Conservation (phyloP, 2,329 filamentous ascomycete species). For the Sarocladiaceae sp. region DNA sequence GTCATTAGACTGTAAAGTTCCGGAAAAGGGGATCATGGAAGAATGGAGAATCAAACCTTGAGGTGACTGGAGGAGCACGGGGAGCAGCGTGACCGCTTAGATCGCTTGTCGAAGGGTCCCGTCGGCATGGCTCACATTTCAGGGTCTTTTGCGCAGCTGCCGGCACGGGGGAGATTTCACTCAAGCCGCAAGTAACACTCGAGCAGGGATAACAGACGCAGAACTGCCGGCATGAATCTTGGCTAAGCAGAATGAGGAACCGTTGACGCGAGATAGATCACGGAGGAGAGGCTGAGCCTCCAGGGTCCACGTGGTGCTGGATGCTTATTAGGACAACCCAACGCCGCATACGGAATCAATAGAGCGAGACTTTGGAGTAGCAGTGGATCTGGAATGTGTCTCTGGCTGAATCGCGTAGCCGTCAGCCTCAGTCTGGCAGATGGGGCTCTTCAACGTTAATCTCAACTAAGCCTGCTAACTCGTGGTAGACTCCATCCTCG, state of each 20-base stretch:
- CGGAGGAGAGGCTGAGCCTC: background rate
- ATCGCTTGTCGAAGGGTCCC: slow-evolving; percentile 1
- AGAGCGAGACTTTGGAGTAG: background rate
- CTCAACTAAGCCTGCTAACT: too few species aligned
- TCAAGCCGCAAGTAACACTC: too few species aligned
- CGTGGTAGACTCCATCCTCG: slow-evolving; percentile 1
- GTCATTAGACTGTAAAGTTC: background rate
- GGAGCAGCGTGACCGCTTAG: slow-evolving; percentile 2
- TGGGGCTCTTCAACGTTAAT: background rate
- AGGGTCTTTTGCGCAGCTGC: background rate
- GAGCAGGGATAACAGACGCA: background rate
- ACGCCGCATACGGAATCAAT: background rate
- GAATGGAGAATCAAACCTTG: too few species aligned
- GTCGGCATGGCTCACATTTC: background rate
- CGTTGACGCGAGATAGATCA: background rate
- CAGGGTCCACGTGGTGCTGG: background rate
- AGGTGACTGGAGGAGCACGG: slow-evolving; percentile 4
- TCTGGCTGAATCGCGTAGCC: background rate
- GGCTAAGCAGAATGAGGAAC: slow-evolving; percentile 4
- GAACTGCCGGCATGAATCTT: background rate
- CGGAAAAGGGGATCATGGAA: background rate
- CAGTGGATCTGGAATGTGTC: background rate
- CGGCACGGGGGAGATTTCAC: background rate
- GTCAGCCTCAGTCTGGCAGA: background rate
- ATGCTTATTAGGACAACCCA: background rate